Conservation (phyloP, 345 rosid species). For the Anacardium occidentale region DNA sequence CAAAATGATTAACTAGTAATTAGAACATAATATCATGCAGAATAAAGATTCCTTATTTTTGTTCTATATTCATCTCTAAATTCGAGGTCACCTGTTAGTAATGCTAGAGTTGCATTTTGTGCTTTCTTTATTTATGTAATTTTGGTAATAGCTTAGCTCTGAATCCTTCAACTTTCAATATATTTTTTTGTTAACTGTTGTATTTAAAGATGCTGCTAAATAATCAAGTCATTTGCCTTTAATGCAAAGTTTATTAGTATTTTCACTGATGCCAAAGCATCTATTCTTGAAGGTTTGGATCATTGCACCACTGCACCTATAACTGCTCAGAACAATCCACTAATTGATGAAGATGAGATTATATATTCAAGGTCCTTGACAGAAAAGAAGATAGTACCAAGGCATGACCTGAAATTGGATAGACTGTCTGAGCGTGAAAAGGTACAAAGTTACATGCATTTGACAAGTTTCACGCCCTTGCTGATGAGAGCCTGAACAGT, state of each 20-base stretch:
- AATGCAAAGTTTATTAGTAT: constrained; percentile 7
- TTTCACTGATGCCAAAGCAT: constrained; percentile 26
- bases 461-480: constrained; percentile 12
- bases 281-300: constrained; percentile 60
- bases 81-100: background rate
- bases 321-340: constrained; percentile 29
- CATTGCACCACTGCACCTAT: constrained; percentile 60
- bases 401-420: constrained; percentile 63
- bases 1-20: background rate
- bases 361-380: constrained; percentile 64
- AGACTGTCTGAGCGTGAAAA: constrained; percentile 78
- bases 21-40: background rate
- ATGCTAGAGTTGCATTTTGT: background rate
- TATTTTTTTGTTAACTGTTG: background rate
- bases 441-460: constrained; percentile 42
- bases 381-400: constrained; percentile 47
- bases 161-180: background rate
- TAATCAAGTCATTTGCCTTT: constrained; percentile 4
- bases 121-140: background rate
- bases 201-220: background rate
- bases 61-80: background rate
- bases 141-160: background rate
- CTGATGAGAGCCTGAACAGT: constrained; percentile 71
- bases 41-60: background rate
- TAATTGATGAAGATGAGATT: constrained; percentile 44